A percentile compares a stretch with the other conserved stretches of the same genome.
phyloP scores from a whole-genome alignment of 2,329 filamentous ascomycete genomes.

The Xenoacremonium recifei region DNA sequence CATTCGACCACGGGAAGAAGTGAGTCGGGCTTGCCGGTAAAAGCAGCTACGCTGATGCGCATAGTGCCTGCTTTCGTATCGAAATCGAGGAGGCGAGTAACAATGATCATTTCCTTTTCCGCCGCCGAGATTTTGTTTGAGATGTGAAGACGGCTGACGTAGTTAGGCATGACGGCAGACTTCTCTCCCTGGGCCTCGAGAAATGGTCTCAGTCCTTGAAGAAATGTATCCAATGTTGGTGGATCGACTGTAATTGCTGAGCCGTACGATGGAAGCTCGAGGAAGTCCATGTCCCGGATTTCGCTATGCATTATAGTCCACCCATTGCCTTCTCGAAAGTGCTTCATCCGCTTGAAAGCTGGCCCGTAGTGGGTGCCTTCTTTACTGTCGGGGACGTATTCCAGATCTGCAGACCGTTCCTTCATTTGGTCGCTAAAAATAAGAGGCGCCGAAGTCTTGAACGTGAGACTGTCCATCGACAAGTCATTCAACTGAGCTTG shows the following conservation, averaged over 20 bases:
- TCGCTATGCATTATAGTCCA: constrained; percentile 19
- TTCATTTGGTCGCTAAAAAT: constrained; percentile 5
- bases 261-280: constrained; percentile 14
- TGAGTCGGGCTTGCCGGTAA: constrained; percentile 10
- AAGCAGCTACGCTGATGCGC: constrained; percentile 25
- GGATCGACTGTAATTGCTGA: constrained; percentile 25
- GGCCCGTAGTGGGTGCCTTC: constrained; percentile 24
- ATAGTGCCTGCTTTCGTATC: constrained; percentile 24
- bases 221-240: constrained; percentile 26
- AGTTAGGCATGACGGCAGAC: constrained; percentile 28
- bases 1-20: constrained; percentile 20
- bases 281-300: constrained; percentile 21
- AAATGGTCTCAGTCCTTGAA: constrained; percentile 24
- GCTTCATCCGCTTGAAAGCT: constrained; percentile 20
- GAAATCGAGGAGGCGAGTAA: constrained; percentile 22
- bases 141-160: constrained; percentile 27
- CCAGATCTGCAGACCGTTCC: constrained; percentile 3
- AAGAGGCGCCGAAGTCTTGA: constrained; percentile 8
- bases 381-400: constrained; percentile 2
- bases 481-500: constrained; percentile 14
- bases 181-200: constrained; percentile 17
- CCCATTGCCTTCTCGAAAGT: constrained; percentile 18
- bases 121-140: constrained; percentile 26
- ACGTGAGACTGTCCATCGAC: constrained; percentile 15
- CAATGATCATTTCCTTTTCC: constrained; percentile 17